Conservation (phyloP, 257 asterid genomes). For the Solanum medicagineum region DNA sequence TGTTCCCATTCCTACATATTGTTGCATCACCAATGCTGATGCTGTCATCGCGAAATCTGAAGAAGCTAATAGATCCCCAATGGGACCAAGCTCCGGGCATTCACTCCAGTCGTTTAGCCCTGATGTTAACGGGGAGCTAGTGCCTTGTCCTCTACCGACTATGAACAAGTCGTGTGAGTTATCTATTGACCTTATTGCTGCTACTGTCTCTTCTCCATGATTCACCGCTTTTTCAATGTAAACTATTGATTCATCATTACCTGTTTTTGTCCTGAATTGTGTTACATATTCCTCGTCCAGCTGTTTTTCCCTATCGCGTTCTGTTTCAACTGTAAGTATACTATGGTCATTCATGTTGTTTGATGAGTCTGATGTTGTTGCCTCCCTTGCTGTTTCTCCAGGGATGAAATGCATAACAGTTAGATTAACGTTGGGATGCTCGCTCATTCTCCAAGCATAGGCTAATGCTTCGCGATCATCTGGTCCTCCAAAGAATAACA, state of each 20-base stretch:
- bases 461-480: constrained; percentile 87
- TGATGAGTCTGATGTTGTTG: neutral
- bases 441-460: constrained; percentile 65
- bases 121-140: constrained; percentile 50
- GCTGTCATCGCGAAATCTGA: constrained; percentile 68
- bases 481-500: constrained; percentile 77
- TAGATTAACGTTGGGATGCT: constrained; percentile 43
- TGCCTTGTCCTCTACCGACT: constrained; percentile 80
- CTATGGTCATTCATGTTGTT: constrained; percentile 8
- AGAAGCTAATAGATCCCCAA: constrained; percentile 82
- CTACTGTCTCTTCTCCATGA: constrained; percentile 86
- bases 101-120: constrained; percentile 97
- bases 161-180: constrained; percentile 50
- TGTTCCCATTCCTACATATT: constrained; percentile 45
- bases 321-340: constrained; percentile 27
- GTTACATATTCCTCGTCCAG: constrained; percentile 50
- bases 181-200: constrained; percentile 53
- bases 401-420: constrained; percentile 52
- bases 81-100: constrained; percentile 89
- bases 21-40: constrained; percentile 86
- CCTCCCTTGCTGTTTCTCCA: constrained; percentile 16
- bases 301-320: constrained; percentile 36
- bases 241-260: constrained; percentile 21
- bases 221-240: constrained; percentile 45
- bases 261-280: constrained; percentile 38